A percentile compares a stretch with the other conserved stretches of the same genome.
These are phyloP conservation scores for Mucuna pruriens DNA, from an alignment of 306 rosid species.

Conservation along the genomic window DNA sequence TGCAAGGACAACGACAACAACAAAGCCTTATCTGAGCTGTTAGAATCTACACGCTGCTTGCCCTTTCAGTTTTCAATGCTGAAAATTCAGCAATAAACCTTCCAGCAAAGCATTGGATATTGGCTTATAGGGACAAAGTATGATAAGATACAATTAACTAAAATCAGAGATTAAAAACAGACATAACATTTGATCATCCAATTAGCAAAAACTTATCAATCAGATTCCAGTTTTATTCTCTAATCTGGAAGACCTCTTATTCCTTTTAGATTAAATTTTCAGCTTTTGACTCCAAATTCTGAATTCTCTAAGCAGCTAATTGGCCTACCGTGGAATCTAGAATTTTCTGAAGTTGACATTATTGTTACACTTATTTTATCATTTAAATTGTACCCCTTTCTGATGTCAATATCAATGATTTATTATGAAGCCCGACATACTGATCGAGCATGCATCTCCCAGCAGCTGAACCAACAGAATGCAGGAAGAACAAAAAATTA, in stretches of 20 bases:
- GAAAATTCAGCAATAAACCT: not conserved
- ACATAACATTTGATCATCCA: not conserved
- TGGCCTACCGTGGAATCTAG: not conserved
- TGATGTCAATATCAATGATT: not conserved
- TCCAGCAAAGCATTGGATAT: not conserved
- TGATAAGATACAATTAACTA: not conserved
- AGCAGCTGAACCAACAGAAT: not conserved
- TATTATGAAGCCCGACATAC: not conserved
- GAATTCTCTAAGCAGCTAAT: not conserved
- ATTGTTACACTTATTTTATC: not conserved
- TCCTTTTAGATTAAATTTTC: not conserved
- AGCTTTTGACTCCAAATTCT: not conserved
- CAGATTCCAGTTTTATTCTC: not conserved
- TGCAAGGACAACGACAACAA: slow-evolving; percentile 44
- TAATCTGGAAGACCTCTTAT: not conserved
- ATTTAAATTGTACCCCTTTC: not conserved
- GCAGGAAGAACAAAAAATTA: not conserved
- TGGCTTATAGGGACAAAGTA: not conserved
- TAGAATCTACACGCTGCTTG: not conserved
- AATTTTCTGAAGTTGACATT: not conserved
- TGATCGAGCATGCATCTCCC: not conserved
- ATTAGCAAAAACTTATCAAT: not conserved
- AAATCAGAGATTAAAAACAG: not conserved
- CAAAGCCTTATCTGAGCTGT: not conserved
- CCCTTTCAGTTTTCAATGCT: not conserved